Evolutionary conservation across 768 basidiomycete species (phyloP).

Genomic region (Amanita pseudoporphyria): DNA sequence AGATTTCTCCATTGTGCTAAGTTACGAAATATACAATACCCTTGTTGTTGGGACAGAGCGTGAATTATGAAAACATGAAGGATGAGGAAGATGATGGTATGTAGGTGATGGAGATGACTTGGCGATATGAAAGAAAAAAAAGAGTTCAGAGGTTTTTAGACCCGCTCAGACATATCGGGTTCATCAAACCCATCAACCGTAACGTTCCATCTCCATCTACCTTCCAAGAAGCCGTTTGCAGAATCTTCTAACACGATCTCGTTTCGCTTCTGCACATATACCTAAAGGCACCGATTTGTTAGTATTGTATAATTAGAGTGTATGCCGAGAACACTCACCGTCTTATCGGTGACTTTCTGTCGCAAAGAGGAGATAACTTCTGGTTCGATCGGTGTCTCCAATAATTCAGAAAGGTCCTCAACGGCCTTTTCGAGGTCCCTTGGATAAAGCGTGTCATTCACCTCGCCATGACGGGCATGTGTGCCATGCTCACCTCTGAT

Average conservation of each 20-base stretch:
- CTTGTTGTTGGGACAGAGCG: background rate
- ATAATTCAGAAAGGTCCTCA: conserved; percentile 85
- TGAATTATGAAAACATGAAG: background rate
- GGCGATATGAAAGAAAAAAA: background rate
- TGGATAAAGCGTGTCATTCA: background rate
- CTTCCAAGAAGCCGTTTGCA: conserved; percentile 80
- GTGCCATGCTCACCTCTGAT: conserved; percentile 58
- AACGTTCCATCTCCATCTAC: conserved; percentile 76
- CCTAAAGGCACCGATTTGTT: conserved; percentile 31
- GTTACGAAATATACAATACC: background rate
- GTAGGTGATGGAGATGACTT: background rate
- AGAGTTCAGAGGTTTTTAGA: background rate
- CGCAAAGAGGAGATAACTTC: conserved; percentile 74
- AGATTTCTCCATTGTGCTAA: no score
- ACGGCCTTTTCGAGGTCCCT: conserved; percentile 94
- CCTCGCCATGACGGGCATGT: background rate
- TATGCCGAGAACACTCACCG: conserved; percentile 36
- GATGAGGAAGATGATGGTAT: background rate
- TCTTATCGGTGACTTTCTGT: conserved; percentile 94
- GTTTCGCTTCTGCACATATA: conserved; percentile 93
- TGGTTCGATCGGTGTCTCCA: conserved; percentile 86
- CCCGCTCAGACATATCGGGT: conserved; percentile 20
- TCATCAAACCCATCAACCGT: conserved; percentile 62
- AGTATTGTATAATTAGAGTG: no score
- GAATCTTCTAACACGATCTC: conserved; percentile 95